phyloP scores from a whole-genome alignment of 2,329 filamentous ascomycete genomes.

The Claviceps quebecensis region DNA sequence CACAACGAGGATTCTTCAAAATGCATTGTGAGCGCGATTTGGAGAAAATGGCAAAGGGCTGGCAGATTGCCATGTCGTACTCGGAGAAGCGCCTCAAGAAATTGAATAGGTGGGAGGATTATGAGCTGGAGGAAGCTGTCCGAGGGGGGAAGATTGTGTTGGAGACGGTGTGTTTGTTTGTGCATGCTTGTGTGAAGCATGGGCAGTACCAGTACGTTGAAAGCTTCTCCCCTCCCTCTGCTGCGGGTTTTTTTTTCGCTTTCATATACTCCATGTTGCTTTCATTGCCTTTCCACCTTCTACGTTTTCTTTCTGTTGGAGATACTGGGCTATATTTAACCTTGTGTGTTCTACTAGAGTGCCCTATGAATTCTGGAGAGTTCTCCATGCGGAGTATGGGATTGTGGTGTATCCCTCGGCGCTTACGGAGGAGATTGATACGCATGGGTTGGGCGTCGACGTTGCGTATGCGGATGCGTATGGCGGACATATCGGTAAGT shows the following conservation, averaged over 20 bases:
- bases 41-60: slow-evolving; percentile 22
- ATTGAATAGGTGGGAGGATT: slow-evolving; percentile 19
- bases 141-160: slow-evolving; percentile 21
- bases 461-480: slow-evolving; percentile 25
- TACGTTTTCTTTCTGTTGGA: background rate
- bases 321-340: background rate
- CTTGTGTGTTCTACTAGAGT: slow-evolving; percentile 12
- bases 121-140: slow-evolving; percentile 19
- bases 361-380: slow-evolving; percentile 23
- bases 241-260: background rate
- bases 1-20: background rate
- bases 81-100: slow-evolving; percentile 20
- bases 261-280: no score
- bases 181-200: slow-evolving; percentile 23
- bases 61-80: slow-evolving; percentile 23
- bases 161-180: slow-evolving; percentile 26
- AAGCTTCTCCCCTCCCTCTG: background rate
- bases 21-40: slow-evolving; percentile 17
- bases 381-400: slow-evolving; percentile 24
- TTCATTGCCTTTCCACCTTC: background rate
- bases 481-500: slow-evolving; percentile 20
- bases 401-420: slow-evolving; percentile 28
- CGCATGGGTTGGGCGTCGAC: slow-evolving; percentile 18
- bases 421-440: slow-evolving; percentile 21
- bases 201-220: slow-evolving; percentile 22